Percentiles rank a stretch among this genome's conserved stretches.
phyloP scores from a whole-genome alignment of 768 basidiomycete genomes.

The Amanita muscaria region DNA sequence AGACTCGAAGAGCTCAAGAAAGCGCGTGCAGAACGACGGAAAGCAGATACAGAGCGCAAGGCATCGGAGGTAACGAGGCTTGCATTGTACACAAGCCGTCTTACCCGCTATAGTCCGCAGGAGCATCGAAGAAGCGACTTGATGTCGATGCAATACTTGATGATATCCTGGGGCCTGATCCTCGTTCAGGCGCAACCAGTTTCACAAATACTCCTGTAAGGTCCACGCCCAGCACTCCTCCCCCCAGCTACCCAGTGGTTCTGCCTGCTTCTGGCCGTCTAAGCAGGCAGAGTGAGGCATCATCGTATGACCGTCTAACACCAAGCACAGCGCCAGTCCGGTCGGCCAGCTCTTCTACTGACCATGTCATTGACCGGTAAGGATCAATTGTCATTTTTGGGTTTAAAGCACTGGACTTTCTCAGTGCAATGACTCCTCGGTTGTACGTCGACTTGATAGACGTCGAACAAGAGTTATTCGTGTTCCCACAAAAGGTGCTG shows the following conservation, averaged over 20 bases:
- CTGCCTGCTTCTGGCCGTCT: constrained; percentile 49
- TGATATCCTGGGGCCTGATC: constrained; percentile 41
- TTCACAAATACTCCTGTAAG: constrained; percentile 61
- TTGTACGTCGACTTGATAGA: constrained; percentile 77
- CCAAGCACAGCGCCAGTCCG: constrained; percentile 36
- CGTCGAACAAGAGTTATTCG: constrained; percentile 83
- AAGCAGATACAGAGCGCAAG: constrained; percentile 38
- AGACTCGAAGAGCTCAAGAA: constrained; percentile 81
- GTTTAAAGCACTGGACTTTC: background rate
- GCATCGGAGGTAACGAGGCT: constrained; percentile 27
- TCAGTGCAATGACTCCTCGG: constrained; percentile 55
- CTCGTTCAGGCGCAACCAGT: constrained; percentile 40
- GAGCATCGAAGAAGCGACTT: constrained; percentile 30
- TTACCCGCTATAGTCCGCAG: constrained; percentile 21
- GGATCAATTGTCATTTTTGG: constrained; percentile 14
- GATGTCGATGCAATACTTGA: constrained; percentile 71
- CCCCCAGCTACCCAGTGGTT: constrained; percentile 28
- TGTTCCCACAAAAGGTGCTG: constrained; percentile 75
- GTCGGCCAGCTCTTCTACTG: constrained; percentile 47
- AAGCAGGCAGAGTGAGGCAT: constrained; percentile 63
- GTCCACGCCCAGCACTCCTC: constrained; percentile 66
- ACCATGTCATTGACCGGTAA: constrained; percentile 64
- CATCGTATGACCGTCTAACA: constrained; percentile 35
- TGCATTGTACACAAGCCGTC: constrained; percentile 3
- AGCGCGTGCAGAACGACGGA: constrained; percentile 64